phyloP scores from a whole-genome alignment of 2,329 filamentous ascomycete species.

The Esteya vermicola region DNA sequence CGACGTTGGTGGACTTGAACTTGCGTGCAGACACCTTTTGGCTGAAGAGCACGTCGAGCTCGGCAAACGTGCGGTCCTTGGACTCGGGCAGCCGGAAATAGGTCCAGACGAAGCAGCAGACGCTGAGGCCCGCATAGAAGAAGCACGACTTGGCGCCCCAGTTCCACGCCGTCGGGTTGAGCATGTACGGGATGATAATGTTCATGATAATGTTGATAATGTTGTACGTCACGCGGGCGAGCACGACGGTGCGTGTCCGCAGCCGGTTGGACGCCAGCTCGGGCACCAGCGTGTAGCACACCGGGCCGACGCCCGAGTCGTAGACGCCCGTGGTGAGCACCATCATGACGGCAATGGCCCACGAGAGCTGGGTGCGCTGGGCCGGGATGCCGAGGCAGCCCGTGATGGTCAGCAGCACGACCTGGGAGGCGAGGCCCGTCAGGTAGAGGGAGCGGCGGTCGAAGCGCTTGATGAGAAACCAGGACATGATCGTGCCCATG shows the following conservation, averaged over 20 bases:
- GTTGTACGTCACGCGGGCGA: constrained; percentile 28
- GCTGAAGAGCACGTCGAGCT: constrained; percentile 12
- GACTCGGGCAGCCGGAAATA: constrained; percentile 35
- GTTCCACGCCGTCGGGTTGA: constrained; percentile 20
- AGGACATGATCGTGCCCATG: constrained; percentile 5
- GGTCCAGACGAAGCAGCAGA: constrained; percentile 30
- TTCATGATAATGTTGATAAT: constrained; percentile 26
- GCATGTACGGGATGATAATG: constrained; percentile 21
- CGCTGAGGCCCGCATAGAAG: constrained; percentile 27
- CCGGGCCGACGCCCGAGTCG: constrained; percentile 23
- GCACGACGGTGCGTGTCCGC: constrained; percentile 27
- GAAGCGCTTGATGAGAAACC: constrained; percentile 14
- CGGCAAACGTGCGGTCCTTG: constrained; percentile 5
- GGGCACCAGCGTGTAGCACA: constrained; percentile 31
- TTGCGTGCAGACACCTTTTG: constrained; percentile 12
- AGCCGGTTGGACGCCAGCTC: constrained; percentile 33
- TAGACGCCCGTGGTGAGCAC: neutral
- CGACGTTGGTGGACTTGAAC: too few relatives aligned
- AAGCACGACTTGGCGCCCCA: constrained; percentile 27
- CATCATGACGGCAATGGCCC: neutral
- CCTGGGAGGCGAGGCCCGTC: constrained; percentile 21
- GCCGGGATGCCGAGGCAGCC: constrained; percentile 26
- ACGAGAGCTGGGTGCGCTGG: neutral
- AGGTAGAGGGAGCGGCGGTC: constrained; percentile 36
- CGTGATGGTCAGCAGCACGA: constrained; percentile 21